A percentile compares a stretch with the other conserved stretches of the same genome.
Conservation (phyloP, 108 stramenopile species). For the Cylindrotheca closterium region DNA sequence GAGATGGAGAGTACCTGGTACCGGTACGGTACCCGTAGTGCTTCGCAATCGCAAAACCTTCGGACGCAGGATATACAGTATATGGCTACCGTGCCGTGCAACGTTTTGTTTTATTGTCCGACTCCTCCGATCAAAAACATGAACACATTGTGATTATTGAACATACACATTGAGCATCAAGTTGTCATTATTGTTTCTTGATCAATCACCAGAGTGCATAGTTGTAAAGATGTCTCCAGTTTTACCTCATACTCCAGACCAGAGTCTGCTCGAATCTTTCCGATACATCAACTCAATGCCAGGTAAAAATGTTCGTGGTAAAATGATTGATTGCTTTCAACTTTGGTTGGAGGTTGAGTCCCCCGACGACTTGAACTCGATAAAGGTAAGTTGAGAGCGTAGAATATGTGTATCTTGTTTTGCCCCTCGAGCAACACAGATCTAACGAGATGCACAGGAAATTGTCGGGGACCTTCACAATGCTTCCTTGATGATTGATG, state of each 20-base stretch:
- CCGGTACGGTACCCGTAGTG: no score
- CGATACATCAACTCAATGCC: slow-evolving; percentile 80
- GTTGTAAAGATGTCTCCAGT: slow-evolving; percentile 8
- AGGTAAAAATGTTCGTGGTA: slow-evolving; percentile 79
- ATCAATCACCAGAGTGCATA: background rate
- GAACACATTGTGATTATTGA: no score
- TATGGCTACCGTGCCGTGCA: no score
- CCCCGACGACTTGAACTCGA: slow-evolving; percentile 29
- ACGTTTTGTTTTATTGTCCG: no score
- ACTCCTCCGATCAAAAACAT: no score
- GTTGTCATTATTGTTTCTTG: no score
- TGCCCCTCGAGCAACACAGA: slow-evolving; percentile 12
- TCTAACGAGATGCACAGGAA: slow-evolving; percentile 17
- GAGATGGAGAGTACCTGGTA: no score
- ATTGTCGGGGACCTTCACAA: slow-evolving; percentile 94
- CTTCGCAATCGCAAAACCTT: no score
- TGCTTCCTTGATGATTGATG: slow-evolving; percentile 92
- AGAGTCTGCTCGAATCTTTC: slow-evolving; percentile 60
- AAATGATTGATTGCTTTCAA: slow-evolving; percentile 85
- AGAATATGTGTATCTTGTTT: background rate
- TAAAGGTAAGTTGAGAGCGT: slow-evolving; percentile 19
- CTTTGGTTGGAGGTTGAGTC: slow-evolving; percentile 68
- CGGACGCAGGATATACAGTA: no score
- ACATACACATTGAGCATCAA: no score
- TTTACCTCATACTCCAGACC: slow-evolving; percentile 44